Base-by-base conservation (phyloP, 306 rosid species). In the Lotus japonicus region DNA sequence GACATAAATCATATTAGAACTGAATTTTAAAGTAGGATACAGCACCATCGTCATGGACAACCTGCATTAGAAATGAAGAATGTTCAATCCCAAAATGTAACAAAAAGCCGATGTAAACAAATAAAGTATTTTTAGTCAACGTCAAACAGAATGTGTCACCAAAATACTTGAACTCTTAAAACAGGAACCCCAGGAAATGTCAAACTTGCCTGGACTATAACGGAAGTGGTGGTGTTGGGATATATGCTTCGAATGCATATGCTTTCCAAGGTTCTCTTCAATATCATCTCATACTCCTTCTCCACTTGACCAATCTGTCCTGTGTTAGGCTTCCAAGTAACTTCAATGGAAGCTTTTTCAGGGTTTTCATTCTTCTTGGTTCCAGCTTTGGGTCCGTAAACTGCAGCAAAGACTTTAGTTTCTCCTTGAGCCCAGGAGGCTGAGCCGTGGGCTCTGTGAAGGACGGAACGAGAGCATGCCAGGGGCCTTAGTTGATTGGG, bases 381-480 rank as follows among this genome's bases (percentile, higher is more conserved):
- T 50, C 98, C 96, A 0, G 90, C 94, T 79, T 86, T 92, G 44
- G 96, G 90, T 15, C 96, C 94, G 13, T 90, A 88, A 62, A 92
- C 92, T 5, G 94, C 97, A 19, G 92, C 97, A 52, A 90, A 83
- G 68, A 90, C 87, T 74, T 88, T 92, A 48, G 98, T 90, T 4
- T 90, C 94, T 42, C 98, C 97, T 79, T 94, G 98, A 65, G 85
- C 43, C 98, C 98, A 94, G 58, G 82, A 86, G 42, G 97, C 90
- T 6, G 98, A 94, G 78, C 97, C 98, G 75, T 94, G 96, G 43
- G 98, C 89, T 2, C 97, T 90, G 66, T 90, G 84, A 50, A 88
- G 95, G 18, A 88, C 59, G 61, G 83, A 81, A 35, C 83, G 85
- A 56, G 92, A 85, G 67, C 97, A 94, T 12, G 92, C 80, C 10